Conservation (phyloP, 2,329 filamentous ascomycete genomes). For the Albifimbria verrucaria region DNA sequence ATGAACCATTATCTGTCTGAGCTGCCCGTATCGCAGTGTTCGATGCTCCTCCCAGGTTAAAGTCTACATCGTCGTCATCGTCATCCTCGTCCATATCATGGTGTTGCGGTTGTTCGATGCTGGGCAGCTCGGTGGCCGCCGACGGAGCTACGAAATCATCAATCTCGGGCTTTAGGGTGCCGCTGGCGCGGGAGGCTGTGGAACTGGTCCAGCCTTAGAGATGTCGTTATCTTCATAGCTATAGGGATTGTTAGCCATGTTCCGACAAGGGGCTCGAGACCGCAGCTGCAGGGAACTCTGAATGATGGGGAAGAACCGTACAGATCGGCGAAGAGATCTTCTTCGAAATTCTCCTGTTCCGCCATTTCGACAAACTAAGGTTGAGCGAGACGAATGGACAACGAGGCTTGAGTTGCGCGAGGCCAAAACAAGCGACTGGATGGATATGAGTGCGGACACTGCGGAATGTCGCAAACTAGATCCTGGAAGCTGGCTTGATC, state of each 20-base stretch:
- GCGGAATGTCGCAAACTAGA: too few species aligned
- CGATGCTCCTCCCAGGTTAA: conserved; percentile 48
- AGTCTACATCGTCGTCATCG: conserved; percentile 56
- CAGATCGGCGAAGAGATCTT: conserved; percentile 95
- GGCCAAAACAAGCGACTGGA: too few species aligned
- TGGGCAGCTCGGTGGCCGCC: background rate
- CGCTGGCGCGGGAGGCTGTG: conserved; percentile 23
- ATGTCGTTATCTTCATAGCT: conserved; percentile 66
- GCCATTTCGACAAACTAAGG: conserved; percentile 57
- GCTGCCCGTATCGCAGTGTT: conserved; percentile 22
- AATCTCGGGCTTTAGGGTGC: conserved; percentile 25
- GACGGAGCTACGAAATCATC: background rate
- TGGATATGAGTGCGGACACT: too few species aligned
- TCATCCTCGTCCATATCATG: conserved; percentile 36
- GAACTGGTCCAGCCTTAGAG: conserved; percentile 34
- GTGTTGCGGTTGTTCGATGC: conserved; percentile 9
- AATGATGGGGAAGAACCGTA: conserved; percentile 41
- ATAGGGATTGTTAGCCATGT: conserved; percentile 3
- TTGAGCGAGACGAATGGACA: too few species aligned
- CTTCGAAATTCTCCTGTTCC: conserved; percentile 78
- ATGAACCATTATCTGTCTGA: conserved; percentile 21
- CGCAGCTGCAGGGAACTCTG: background rate
- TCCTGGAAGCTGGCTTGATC: too few species aligned
- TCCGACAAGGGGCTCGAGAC: background rate
- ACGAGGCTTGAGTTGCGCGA: too few species aligned